Evolutionary conservation across 441 rosid genomes (phyloP).

Genomic region (Rhodomyrtus psidioides): DNA sequence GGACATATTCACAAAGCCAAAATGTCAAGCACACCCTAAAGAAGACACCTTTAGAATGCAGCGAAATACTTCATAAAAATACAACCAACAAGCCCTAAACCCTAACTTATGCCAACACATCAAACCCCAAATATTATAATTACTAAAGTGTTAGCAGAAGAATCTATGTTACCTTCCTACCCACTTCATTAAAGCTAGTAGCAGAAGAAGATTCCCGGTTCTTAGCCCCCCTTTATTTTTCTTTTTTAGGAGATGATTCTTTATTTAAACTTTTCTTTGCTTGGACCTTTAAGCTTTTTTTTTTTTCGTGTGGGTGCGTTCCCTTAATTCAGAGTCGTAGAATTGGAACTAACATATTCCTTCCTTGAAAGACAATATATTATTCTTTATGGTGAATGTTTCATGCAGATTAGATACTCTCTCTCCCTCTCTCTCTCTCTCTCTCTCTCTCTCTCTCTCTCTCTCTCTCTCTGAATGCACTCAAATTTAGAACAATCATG

Average conservation of each 20-base stretch:
- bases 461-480: constrained; percentile 21
- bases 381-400: constrained; percentile 40
- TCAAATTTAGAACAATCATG: constrained; percentile 36
- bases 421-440: not conserved
- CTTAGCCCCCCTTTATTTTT: constrained; percentile 37
- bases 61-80: not conserved
- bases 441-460: constrained; percentile 11
- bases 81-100: not conserved
- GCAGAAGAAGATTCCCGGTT: constrained; percentile 73
- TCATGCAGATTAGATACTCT: constrained; percentile 41
- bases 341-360: constrained; percentile 75
- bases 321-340: constrained; percentile 66
- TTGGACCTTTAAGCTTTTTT: constrained; percentile 25
- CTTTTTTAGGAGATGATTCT: constrained; percentile 10
- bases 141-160: constrained; percentile 9
- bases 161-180: constrained; percentile 73
- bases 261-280: constrained; percentile 10
- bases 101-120: not conserved
- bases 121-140: not conserved
- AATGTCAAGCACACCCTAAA: not conserved
- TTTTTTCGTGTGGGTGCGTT: constrained; percentile 17
- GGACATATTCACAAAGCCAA: not conserved
- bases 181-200: constrained; percentile 77
- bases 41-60: not conserved
- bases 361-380: constrained; percentile 49